Base-by-base conservation (phyloP, 1,139 yeast species). In the Protomyces macrosporus region DNA sequence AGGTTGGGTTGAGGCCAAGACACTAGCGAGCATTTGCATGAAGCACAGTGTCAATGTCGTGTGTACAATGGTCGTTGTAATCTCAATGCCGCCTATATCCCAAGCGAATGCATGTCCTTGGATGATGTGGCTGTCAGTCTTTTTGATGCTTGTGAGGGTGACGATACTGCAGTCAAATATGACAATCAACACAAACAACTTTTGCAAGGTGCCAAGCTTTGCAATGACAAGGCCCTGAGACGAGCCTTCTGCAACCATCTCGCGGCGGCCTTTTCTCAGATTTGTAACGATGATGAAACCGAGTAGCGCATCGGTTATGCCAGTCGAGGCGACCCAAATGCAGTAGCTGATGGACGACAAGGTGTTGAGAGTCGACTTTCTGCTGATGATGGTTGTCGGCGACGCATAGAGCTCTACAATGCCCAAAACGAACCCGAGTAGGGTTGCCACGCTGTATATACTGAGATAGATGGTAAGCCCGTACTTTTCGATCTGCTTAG, bases 301-400 rank as follows among this genome's bases (percentile, higher is more conserved):
- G 33, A 57, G 61, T 16, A 51, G 30, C 37, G 61, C 61, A 14
- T 57, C 61, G n/a, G 55, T 57, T 37, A 57, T 14, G 55, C 61
- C 61, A 9, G 61, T 57, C 50, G 52, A 45, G 12, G 52, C 55
- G 30, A 57, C 14, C 61, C 61, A 57, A 48, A 57, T 30, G 45
- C 55, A 37, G 50, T 57, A 57, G 39, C 32, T 5, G 4, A 45
- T 37, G 32, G 61, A 57, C 30, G 61, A 57, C 30, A 57, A 12
- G 32, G 61, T 57, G 53, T 57, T 57, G 54, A 57, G 35, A 45
- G 53, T 33, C 4, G 61, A 36, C 10, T 30, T 9, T n/a, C 61
- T 35, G n/a, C 40, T 40, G 51, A 57, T 57, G 55, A 57, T 35
- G 14, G 61, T 57, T 14, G 23, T 7, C 5, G 61, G 61, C 12